A percentile compares a stretch with the other conserved stretches of the same genome.
Conservation (phyloP, 148 eudicot species). For the Rhododendron simsii region DNA sequence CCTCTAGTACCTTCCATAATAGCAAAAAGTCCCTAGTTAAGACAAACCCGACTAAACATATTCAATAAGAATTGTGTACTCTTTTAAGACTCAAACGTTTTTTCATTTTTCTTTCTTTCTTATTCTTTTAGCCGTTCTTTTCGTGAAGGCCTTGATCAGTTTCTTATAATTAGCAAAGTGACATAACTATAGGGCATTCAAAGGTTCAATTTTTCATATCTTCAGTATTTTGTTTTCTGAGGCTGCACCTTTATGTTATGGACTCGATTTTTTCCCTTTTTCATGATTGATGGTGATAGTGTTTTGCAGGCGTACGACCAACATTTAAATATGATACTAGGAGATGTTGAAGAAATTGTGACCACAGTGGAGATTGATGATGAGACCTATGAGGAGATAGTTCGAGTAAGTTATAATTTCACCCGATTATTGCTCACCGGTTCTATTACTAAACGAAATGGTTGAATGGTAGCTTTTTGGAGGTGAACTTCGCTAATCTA, state of each 20-base stretch:
- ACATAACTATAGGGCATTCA: neutral
- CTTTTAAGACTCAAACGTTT: neutral
- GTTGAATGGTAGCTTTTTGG: neutral
- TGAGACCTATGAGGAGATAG: conserved; percentile 6
- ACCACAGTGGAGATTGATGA: conserved; percentile 5
- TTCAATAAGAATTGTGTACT: neutral
- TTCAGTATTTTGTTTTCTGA: neutral
- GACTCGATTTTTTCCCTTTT: neutral
- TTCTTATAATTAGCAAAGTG: neutral
- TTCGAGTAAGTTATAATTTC: neutral
- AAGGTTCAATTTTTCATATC: neutral
- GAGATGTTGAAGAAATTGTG: conserved; percentile 7
- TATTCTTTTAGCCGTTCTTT: neutral
- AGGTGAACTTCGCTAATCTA: neutral
- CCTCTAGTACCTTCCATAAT: neutral
- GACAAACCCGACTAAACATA: neutral
- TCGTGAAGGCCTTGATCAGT: neutral
- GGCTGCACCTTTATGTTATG: neutral
- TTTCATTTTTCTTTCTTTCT: neutral
- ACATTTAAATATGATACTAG: conserved; percentile 11
- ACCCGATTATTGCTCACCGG: neutral
- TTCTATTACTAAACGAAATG: neutral
- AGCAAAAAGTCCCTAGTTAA: neutral
- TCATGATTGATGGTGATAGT: neutral
- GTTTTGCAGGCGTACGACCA: conserved; percentile 5